Conservation (phyloP, 345 rosid species). For the Odontarrhena argentea region DNA sequence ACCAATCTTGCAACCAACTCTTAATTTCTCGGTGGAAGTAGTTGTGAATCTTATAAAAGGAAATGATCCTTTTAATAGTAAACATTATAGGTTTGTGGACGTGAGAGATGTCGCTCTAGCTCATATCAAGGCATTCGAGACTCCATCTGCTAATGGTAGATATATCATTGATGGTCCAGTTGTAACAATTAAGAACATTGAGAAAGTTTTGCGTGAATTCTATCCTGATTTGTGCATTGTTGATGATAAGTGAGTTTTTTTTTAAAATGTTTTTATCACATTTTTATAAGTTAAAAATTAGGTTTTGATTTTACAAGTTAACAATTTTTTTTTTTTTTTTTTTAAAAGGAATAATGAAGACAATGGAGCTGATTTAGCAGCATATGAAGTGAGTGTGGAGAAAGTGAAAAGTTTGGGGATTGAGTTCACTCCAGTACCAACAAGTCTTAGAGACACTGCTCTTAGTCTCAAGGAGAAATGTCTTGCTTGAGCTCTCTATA, state of each 20-base stretch:
- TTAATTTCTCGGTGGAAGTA: constrained; percentile 15
- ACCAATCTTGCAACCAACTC: constrained; percentile 41
- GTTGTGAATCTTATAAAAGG: constrained; percentile 31
- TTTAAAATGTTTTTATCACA: neutral
- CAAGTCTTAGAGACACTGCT: constrained; percentile 57
- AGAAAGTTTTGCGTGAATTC: neutral
- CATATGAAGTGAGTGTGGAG: neutral
- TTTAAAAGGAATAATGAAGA: neutral
- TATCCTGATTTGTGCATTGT: constrained; percentile 32
- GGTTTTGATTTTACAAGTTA: no score
- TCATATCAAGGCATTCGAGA: no score
- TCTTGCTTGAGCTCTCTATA: constrained; percentile 18
- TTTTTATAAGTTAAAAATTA: no score
- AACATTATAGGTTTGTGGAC: neutral
- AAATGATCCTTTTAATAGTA: neutral
- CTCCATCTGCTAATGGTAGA: no score
- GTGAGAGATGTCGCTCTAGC: no score
- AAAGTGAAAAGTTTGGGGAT: constrained; percentile 48
- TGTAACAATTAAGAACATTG: no score
- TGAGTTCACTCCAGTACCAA: constrained; percentile 52
- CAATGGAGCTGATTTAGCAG: neutral
- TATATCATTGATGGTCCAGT: no score
- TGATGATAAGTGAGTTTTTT: constrained; percentile 30
- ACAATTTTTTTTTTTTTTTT: no score
- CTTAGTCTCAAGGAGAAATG: constrained; percentile 46